Evolutionary conservation across 495 filamentous ascomycete genomes (phyloP).

Genomic region (Symbiotaphrina buchneri): DNA sequence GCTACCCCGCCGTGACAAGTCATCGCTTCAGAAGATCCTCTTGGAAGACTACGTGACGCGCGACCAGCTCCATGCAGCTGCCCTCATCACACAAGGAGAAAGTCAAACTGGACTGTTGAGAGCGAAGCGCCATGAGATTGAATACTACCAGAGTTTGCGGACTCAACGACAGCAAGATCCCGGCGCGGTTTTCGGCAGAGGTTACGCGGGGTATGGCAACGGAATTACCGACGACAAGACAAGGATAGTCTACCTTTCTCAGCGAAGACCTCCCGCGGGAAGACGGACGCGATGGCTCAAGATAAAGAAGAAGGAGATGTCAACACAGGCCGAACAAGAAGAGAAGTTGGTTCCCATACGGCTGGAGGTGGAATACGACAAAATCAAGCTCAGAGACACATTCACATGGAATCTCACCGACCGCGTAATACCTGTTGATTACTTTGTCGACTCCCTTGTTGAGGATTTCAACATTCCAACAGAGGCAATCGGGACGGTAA

Average conservation of each 20-base stretch:
- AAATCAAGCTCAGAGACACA: constrained; percentile 87
- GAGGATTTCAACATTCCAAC: constrained; percentile 73
- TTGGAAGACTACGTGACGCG: constrained; percentile 6
- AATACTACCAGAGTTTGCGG: constrained; percentile 25
- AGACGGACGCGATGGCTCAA: constrained; percentile 47
- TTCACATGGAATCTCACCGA: constrained; percentile 98
- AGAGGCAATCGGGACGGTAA: constrained; percentile 35
- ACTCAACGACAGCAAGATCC: constrained; percentile 29
- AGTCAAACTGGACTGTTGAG: constrained; percentile 10
- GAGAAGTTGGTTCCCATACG: constrained; percentile 84
- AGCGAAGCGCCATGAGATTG: constrained; percentile 25
- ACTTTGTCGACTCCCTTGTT: constrained; percentile 73
- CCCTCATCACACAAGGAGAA: constrained; percentile 17
- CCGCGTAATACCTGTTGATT: constrained; percentile 46
- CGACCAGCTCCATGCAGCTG: constrained; percentile 5
- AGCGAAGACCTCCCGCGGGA: constrained; percentile 50
- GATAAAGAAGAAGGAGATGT: constrained; percentile 52
- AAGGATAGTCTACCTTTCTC: constrained; percentile 48
- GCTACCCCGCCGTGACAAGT: constrained; percentile 3
- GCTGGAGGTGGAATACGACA: constrained; percentile 87
- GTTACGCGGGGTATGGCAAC: constrained; percentile 83
- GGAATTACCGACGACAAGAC: constrained; percentile 32
- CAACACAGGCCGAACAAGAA: constrained; percentile 64
- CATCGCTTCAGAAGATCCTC: constrained; percentile 2
- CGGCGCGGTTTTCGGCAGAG: constrained; percentile 45